Percentiles rank a stretch among this genome's conserved stretches.
Evolutionary conservation across 768 basidiomycete species (phyloP).

Genomic region (Suillus subaureus): DNA sequence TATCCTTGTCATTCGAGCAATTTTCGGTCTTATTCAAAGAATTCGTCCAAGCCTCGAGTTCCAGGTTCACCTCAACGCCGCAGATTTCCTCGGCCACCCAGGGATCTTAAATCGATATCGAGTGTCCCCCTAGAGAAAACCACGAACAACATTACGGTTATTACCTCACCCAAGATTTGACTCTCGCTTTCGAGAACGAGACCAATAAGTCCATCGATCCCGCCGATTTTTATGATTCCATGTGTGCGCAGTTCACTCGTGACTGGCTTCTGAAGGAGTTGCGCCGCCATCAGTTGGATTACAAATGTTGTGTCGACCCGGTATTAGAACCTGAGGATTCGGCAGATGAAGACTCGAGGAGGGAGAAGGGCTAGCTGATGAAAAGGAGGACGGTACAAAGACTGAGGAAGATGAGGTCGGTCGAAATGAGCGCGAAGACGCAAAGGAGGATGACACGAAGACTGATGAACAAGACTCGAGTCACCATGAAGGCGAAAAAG

Average conservation of each 20-base stretch:
- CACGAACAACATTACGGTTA: background rate
- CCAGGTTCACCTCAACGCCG: background rate
- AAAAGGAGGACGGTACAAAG: background rate
- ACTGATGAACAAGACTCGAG: background rate
- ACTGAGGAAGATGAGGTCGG: background rate
- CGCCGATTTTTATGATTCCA: background rate
- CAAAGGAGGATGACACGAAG: background rate
- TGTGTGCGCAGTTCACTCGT: background rate
- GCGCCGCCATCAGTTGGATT: background rate
- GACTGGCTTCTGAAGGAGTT: background rate
- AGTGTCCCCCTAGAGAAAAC: background rate
- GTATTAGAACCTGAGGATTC: background rate
- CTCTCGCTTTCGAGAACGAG: background rate
- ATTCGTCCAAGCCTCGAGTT: background rate
- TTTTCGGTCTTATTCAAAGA: background rate
- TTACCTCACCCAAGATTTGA: background rate
- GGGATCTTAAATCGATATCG: background rate
- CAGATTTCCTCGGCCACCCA: background rate
- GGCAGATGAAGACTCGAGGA: background rate
- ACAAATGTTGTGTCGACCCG: background rate
- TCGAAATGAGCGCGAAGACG: background rate
- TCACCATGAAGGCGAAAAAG: background rate
- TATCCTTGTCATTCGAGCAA: background rate
- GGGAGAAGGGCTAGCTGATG: background rate
- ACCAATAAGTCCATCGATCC: background rate